These are phyloP conservation scores for Globisporangium paddicum DNA, from an alignment of 352 stramenopile genomes.

Conservation along the genomic window DNA sequence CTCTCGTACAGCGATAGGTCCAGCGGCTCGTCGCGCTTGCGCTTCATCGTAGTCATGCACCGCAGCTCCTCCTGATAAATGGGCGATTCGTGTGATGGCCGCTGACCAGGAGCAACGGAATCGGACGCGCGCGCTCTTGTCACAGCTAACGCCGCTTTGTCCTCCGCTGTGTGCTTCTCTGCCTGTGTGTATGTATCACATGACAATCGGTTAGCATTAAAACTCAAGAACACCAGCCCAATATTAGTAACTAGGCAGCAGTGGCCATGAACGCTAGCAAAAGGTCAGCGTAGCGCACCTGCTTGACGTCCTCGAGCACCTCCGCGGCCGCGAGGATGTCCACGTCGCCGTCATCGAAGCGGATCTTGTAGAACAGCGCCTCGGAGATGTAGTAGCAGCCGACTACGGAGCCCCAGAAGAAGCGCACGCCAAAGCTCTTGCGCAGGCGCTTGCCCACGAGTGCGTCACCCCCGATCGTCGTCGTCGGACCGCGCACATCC, in stretches of 20 bases:
- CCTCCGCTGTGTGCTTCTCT: constrained; percentile 20
- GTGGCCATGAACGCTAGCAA: too few species aligned
- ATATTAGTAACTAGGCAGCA: too few species aligned
- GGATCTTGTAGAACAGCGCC: constrained; percentile 70
- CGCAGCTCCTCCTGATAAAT: constrained; percentile 29
- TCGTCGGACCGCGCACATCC: neutral
- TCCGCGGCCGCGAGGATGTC: constrained; percentile 61
- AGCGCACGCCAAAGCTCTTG: constrained; percentile 61
- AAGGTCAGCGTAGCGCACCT: constrained; percentile 12
- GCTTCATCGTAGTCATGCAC: constrained; percentile 30
- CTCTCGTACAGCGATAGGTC: constrained; percentile 4
- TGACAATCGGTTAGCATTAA: too few species aligned
- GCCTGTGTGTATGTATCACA: constrained; percentile 12
- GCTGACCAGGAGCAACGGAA: neutral
- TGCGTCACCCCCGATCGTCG: constrained; percentile 6
- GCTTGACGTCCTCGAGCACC: constrained; percentile 38
- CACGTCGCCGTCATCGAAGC: constrained; percentile 80
- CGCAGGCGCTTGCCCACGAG: constrained; percentile 42
- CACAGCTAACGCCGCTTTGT: constrained; percentile 8
- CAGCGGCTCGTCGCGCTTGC: constrained; percentile 29
- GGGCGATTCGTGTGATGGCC: neutral
- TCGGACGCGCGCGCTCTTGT: neutral
- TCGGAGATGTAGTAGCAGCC: constrained; percentile 45
- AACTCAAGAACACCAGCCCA: too few species aligned
- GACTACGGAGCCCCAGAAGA: constrained; percentile 62